These are phyloP conservation scores for Takashimella koratensis DNA, from an alignment of 1,284 basidiomycete species.

Conservation along the genomic window DNA sequence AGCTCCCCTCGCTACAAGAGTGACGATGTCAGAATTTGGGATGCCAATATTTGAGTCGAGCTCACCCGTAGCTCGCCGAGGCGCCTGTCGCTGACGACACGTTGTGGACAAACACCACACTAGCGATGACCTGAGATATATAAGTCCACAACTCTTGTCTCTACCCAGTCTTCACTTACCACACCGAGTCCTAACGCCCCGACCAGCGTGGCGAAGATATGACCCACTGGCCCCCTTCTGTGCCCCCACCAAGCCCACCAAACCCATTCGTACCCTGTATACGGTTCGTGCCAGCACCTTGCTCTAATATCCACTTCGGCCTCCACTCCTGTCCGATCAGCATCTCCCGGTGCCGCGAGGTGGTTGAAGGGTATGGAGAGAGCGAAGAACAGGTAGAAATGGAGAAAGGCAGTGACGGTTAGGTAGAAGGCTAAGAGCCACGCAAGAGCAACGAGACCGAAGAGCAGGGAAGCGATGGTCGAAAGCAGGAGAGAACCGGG, in stretches of 20 bases:
- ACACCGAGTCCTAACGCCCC: conserved; percentile 13
- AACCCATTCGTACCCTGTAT: conserved; percentile 29
- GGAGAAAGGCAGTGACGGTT: conserved; percentile 20
- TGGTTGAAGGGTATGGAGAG: conserved; percentile 28
- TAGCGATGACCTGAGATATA: background rate
- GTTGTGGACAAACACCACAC: background rate
- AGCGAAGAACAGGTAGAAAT: conserved; percentile 32
- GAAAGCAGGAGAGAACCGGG: conserved; percentile 10
- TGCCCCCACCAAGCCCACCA: conserved; percentile 44
- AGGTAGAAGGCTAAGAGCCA: conserved; percentile 28
- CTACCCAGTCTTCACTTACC: conserved; percentile 14
- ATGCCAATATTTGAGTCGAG: no score
- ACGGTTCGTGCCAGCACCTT: conserved; percentile 22
- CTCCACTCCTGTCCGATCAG: conserved; percentile 5
- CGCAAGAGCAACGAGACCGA: conserved; percentile 17
- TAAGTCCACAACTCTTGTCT: background rate
- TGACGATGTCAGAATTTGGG: background rate
- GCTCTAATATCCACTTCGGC: conserved; percentile 32
- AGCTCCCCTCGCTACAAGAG: conserved; percentile 11
- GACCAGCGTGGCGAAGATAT: conserved; percentile 11
- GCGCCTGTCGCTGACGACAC: background rate
- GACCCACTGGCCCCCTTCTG: conserved; percentile 22
- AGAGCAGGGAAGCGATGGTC: conserved; percentile 16
- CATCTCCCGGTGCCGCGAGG: conserved; percentile 4
- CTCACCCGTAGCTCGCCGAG: background rate